Percentiles rank a stretch among this genome's conserved stretches.
These are phyloP conservation scores for Yamadazyma sp. DNA, from an alignment of 805 yeast genomes.

Conservation along the genomic window DNA sequence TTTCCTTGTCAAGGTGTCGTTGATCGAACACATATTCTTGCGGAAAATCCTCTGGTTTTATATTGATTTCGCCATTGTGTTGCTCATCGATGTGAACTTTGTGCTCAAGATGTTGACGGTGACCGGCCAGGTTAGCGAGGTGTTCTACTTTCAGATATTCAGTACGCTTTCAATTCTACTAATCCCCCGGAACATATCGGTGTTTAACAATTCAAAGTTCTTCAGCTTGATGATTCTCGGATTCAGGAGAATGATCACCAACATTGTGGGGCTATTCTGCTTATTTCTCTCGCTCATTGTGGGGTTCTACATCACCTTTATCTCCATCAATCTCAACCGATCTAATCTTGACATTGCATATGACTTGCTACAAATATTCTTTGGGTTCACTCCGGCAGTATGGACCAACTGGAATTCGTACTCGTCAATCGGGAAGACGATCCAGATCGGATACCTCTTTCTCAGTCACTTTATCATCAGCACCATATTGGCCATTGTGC, in stretches of 20 bases:
- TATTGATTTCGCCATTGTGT: constrained; percentile 44
- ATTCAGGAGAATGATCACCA: constrained; percentile 51
- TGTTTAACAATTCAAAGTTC: constrained; percentile 51
- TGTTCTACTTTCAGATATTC: constrained; percentile 31
- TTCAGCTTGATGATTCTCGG: constrained; percentile 52
- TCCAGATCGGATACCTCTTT: constrained; percentile 51
- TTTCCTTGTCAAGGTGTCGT: constrained; percentile 41
- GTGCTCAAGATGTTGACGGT: constrained; percentile 21
- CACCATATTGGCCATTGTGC: constrained; percentile 55
- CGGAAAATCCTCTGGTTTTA: constrained; percentile 55
- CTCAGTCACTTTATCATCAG: constrained; percentile 55
- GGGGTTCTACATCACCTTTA: constrained; percentile 56
- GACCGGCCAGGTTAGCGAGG: constrained; percentile 15
- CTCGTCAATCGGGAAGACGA: constrained; percentile 45
- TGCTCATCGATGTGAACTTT: constrained; percentile 37
- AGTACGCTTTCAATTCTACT: constrained; percentile 48
- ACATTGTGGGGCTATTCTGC: constrained; percentile 48
- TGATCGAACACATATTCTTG: constrained; percentile 46
- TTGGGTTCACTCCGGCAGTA: constrained; percentile 61
- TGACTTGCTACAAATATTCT: constrained; percentile 51
- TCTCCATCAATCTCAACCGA: constrained; percentile 45
- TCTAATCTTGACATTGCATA: constrained; percentile 47
- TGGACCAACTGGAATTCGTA: constrained; percentile 56
- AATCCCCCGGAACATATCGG: constrained; percentile 49
- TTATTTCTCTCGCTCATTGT: constrained; percentile 50